A percentile compares a stretch with the other conserved stretches of the same genome.
These are phyloP conservation scores for Prosopis cineraria DNA, from an alignment of 306 rosid species.

Conservation along the genomic window DNA sequence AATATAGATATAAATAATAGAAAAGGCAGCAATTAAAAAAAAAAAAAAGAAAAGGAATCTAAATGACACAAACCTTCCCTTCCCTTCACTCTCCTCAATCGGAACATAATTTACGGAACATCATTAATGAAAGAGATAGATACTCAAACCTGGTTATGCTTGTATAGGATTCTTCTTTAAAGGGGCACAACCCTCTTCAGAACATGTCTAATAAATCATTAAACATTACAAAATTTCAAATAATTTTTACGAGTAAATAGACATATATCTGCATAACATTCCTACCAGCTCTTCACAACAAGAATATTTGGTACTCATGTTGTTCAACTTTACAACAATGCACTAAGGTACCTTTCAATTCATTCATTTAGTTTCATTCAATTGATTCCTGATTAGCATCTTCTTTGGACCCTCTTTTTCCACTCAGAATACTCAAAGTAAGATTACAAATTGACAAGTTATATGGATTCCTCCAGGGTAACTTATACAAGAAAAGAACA, in stretches of 20 bases:
- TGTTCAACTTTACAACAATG: conserved; percentile 7
- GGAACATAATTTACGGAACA: background rate
- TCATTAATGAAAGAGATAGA: background rate
- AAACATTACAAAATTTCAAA: background rate
- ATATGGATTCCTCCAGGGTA: conserved; percentile 29
- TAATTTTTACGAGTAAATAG: background rate
- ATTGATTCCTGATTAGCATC: conserved; percentile 4
- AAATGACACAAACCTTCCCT: background rate
- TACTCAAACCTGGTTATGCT: background rate
- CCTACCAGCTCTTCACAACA: background rate
- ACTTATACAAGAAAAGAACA: conserved; percentile 30
- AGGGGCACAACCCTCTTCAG: background rate
- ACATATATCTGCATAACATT: background rate
- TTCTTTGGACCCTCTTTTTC: background rate
- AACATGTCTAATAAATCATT: background rate
- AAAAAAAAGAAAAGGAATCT: background rate
- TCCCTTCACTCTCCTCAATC: background rate
- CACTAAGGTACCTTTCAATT: conserved; percentile 5
- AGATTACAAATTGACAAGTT: conserved; percentile 38
- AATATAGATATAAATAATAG: background rate
- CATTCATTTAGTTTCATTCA: background rate
- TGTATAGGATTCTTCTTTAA: background rate
- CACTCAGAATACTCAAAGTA: conserved; percentile 26
- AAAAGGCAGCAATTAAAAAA: background rate
- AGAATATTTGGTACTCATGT: background rate